phyloP scores from a whole-genome alignment of 2,329 filamentous ascomycete genomes.

The Polychaeton citri region DNA sequence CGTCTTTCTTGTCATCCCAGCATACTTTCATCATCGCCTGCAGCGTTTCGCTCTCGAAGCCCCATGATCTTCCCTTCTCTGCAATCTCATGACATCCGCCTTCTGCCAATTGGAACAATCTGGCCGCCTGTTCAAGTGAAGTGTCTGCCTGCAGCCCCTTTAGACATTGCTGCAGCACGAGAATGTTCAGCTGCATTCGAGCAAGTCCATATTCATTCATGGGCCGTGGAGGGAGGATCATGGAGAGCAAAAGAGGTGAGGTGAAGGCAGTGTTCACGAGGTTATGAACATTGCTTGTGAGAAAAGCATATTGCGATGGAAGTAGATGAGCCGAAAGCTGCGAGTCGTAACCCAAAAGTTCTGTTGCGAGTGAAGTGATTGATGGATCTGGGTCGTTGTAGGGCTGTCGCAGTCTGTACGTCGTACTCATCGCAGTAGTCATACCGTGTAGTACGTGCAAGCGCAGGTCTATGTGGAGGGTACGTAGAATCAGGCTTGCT shows the following conservation, averaged over 20 bases:
- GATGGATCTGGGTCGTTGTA: slow-evolving; percentile 66
- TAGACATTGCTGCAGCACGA: slow-evolving; percentile 91
- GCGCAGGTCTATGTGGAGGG: slow-evolving; percentile 77
- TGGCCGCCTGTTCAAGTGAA: slow-evolving; percentile 47
- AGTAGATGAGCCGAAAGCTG: slow-evolving; percentile 63
- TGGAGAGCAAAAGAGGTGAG: slow-evolving; percentile 50
- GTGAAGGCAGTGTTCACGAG: slow-evolving; percentile 73
- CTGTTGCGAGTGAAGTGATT: slow-evolving; percentile 70
- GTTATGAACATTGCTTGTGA: slow-evolving; percentile 61
- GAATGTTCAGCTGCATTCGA: slow-evolving; percentile 85
- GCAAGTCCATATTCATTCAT: slow-evolving; percentile 77
- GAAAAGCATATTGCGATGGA: slow-evolving; percentile 52
- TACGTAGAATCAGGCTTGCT: slow-evolving; percentile 64
- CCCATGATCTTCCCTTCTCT: slow-evolving; percentile 15
- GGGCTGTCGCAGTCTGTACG: slow-evolving; percentile 49
- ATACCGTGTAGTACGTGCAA: slow-evolving; percentile 76
- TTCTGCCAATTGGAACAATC: slow-evolving; percentile 58
- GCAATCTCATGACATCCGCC: slow-evolving; percentile 35
- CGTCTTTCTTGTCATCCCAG: slow-evolving; percentile 14
- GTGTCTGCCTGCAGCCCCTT: slow-evolving; percentile 76
- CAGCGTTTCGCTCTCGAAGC: slow-evolving; percentile 25
- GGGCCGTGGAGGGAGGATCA: not conserved
- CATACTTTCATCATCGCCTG: slow-evolving; percentile 28
- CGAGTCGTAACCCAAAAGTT: slow-evolving; percentile 79
- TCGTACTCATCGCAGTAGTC: slow-evolving; percentile 34